Base-by-base conservation (phyloP, 23 red algal genomes). In the Agarophyton chilense region DNA sequence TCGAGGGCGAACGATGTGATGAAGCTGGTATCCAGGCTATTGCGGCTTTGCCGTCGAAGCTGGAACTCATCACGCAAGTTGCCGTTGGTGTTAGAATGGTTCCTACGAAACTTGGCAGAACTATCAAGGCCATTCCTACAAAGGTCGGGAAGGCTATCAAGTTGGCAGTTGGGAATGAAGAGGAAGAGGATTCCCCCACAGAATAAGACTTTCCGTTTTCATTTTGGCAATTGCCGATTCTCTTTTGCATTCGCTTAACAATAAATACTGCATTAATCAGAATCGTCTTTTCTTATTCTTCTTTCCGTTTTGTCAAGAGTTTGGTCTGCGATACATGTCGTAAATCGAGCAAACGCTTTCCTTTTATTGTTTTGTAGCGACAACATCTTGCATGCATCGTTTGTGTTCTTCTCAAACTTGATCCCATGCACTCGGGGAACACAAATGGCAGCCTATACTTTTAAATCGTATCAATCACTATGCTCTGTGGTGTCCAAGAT, bases 51-150 rank as follows among this genome's bases (percentile, higher is more conserved):
- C 97, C 97, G n/a, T 72, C 54, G 10, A 99, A 96, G 71, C 51
- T 94, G 58, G 93, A 99, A 81, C 92, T 99, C 61, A 87, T 91
- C 25, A 46, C 38, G 14, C 83, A 99, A 81, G 90, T 99, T 60
- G 97, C 97, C 17, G 53, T 96, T 46, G 71, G 56, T 51, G 68
- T 99, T 58, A 84, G 90, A 52, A 86, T 90, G 72, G 88, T 99
- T 6, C 93, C 88, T 49, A 96, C 97, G 1, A 86, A 93, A 40
- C 52, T 99, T 29, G 97, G 79, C 16, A 67, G 76, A 28, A 33
- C 83, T 72, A 51, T 99, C 73, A 90, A 99, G 14, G 67, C 76
- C 32, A 62, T 96, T 74, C 93, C 97, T 11, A 90, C 89, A 35
- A 95, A 96, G 52, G 54, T 99, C 14, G 93, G 77, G 17, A 80